Evolutionary conservation across 176 grass and related monocot species (phyloP).

Genomic region (Rhipidocladum racemiflorum): DNA sequence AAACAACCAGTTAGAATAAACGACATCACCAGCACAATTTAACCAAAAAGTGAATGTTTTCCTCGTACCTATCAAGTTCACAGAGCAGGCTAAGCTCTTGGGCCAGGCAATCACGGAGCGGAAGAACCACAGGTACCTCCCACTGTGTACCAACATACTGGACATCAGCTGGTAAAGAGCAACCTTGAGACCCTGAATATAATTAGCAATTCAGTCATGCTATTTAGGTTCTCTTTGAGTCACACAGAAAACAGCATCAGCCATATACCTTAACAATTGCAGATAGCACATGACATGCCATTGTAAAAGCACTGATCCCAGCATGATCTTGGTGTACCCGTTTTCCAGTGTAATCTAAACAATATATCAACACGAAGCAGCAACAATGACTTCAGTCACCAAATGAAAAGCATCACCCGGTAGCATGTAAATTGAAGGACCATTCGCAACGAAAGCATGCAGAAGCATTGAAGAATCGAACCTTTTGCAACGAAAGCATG

Average conservation of each 20-base stretch:
- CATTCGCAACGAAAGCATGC: constrained; percentile 38
- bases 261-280: constrained; percentile 74
- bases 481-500: constrained; percentile 78
- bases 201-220: constrained; percentile 1
- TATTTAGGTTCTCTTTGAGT: not conserved
- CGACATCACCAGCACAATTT: not conserved
- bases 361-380: constrained; percentile 26
- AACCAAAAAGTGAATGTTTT: not conserved
- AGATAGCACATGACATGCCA: constrained; percentile 80
- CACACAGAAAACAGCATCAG: not conserved
- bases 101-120: constrained; percentile 68
- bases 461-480: constrained; percentile 35
- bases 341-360: constrained; percentile 67
- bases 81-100: constrained; percentile 72
- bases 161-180: constrained; percentile 90
- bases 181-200: constrained; percentile 73
- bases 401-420: not conserved
- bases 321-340: constrained; percentile 72
- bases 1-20: constrained; percentile 33
- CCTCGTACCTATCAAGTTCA: constrained; percentile 56
- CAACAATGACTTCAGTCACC: not conserved
- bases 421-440: not conserved
- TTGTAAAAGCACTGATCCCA: constrained; percentile 72
- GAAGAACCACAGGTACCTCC: constrained; percentile 76
- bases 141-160: constrained; percentile 84